Evolutionary conservation across 2,329 filamentous ascomycete species (phyloP).

Genomic region (Aulographum hederae): DNA sequence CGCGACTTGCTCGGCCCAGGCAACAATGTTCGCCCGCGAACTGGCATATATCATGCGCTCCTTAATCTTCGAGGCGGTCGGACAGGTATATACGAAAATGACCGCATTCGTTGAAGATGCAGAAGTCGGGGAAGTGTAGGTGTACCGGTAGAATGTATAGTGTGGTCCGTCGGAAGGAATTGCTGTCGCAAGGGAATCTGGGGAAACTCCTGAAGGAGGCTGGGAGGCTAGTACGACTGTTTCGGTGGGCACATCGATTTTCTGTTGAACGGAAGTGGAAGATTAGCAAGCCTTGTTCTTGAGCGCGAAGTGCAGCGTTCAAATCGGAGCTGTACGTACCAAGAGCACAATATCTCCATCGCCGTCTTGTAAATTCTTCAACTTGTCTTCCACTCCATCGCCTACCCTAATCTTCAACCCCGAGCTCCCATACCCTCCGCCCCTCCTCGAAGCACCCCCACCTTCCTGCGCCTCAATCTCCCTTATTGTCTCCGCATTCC

Average conservation of each 20-base stretch:
- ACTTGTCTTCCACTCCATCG: slow-evolving; percentile 43
- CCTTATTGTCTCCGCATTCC: slow-evolving; percentile 51
- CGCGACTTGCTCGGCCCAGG: slow-evolving; percentile 45
- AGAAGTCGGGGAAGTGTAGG: slow-evolving; percentile 24
- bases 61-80: slow-evolving; percentile 54
- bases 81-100: slow-evolving; percentile 72
- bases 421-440: slow-evolving; percentile 19
- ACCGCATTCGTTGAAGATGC: slow-evolving; percentile 38
- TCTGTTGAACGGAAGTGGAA: slow-evolving; percentile 29
- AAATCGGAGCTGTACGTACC: slow-evolving; percentile 27
- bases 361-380: slow-evolving; percentile 38
- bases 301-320: background rate
- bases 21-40: slow-evolving; percentile 39
- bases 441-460: slow-evolving; percentile 41
- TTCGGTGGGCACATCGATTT: slow-evolving; percentile 55
- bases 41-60: slow-evolving; percentile 71
- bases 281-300: slow-evolving; percentile 1
- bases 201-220: slow-evolving; percentile 12
- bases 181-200: slow-evolving; percentile 36
- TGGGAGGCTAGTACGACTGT: background rate
- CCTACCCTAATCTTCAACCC: slow-evolving; percentile 34
- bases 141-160: slow-evolving; percentile 56
- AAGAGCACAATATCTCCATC: slow-evolving; percentile 42
- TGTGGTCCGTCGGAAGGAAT: slow-evolving; percentile 55
- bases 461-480: slow-evolving; percentile 57